Evolutionary conservation across 768 basidiomycete genomes (phyloP), one percentile per base, ranked within the genome.

Genomic region (Krasilnikovozyma curviuscula): DNA sequence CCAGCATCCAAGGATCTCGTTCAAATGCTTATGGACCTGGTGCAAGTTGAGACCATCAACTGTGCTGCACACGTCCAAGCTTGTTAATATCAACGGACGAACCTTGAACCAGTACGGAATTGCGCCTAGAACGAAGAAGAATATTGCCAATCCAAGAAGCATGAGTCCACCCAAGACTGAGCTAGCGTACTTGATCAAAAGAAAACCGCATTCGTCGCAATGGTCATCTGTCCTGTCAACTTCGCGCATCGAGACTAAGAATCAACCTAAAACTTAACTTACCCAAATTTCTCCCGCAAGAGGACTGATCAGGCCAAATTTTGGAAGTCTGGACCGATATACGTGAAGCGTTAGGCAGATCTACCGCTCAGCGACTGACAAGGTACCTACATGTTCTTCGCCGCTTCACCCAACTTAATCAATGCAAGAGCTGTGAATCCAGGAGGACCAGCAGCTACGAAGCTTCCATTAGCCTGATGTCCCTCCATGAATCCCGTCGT

Each of bases 71-170:
- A n/a, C n/a, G n/a, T n/a, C n/a, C n/a, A n/a, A n/a, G n/a, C n/a
- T n/a, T n/a, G n/a, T n/a, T n/a, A n/a, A n/a, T n/a, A n/a, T n/a
- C n/a, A n/a, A n/a, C n/a, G n/a, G n/a, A n/a, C n/a, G n/a, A n/a
- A 44, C 43, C 31, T 44, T 44, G 43, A 44, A 44, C 43, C 43
- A 44, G 31, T 44, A 44, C 5, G 43, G 43, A 5, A 44, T 31
- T 9, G 35, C 29, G 12, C 43, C 43, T 5, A 44, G 24, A 33
- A 44, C 29, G 31, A 44, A 44, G 31, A 44, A 44, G 31, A 44
- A 44, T 3, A 44, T 30, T 2, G 43, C 43, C 5, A 44, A 33
- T 23, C 43, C 43, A n/a, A 44, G 43, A 7, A 44, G 43, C 43
- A 44, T 44, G n/a, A 33, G 18, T 1, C 19, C 29, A 3, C 30